Conservation (phyloP, 768 basidiomycete species). For the Lactarius evosmus region DNA sequence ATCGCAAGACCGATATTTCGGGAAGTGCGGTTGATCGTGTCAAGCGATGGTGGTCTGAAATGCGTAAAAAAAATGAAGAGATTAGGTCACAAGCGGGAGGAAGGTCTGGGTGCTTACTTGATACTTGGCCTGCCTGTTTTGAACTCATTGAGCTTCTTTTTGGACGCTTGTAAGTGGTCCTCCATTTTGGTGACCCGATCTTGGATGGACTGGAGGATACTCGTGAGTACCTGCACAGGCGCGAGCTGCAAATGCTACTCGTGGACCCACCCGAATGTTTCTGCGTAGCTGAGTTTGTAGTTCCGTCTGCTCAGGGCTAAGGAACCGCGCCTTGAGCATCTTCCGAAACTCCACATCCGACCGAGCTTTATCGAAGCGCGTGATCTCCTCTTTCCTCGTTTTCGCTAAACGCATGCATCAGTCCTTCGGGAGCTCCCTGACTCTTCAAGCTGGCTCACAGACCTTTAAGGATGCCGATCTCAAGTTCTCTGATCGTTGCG, state of each 20-base stretch:
- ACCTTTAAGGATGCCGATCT: slow-evolving; percentile 69
- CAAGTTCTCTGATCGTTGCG: slow-evolving; percentile 51
- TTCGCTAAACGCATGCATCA: slow-evolving; percentile 48
- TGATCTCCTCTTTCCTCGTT: slow-evolving; percentile 79
- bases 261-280: slow-evolving; percentile 58
- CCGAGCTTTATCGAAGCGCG: slow-evolving; percentile 73
- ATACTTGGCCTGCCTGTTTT: slow-evolving; percentile 23
- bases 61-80: slow-evolving; percentile 4
- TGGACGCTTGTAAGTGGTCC: slow-evolving; percentile 19
- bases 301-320: slow-evolving; percentile 81
- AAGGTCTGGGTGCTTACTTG: slow-evolving; percentile 3
- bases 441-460: slow-evolving; percentile 21
- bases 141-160: slow-evolving; percentile 25
- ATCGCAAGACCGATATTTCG: slow-evolving; percentile 79
- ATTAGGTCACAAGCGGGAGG: neutral
- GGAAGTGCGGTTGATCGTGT: slow-evolving; percentile 79
- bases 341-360: slow-evolving; percentile 70
- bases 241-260: slow-evolving; percentile 1
- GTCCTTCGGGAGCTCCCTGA: slow-evolving; percentile 2
- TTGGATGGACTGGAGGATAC: slow-evolving; percentile 16
- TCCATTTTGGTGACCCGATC: slow-evolving; percentile 26
- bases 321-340: slow-evolving; percentile 41
- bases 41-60: slow-evolving; percentile 74
- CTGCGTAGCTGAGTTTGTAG: slow-evolving; percentile 74
- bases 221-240: neutral